Evolutionary conservation across 148 eudicot species (phyloP).

Genomic region (Vaccinium macrocarpon): DNA sequence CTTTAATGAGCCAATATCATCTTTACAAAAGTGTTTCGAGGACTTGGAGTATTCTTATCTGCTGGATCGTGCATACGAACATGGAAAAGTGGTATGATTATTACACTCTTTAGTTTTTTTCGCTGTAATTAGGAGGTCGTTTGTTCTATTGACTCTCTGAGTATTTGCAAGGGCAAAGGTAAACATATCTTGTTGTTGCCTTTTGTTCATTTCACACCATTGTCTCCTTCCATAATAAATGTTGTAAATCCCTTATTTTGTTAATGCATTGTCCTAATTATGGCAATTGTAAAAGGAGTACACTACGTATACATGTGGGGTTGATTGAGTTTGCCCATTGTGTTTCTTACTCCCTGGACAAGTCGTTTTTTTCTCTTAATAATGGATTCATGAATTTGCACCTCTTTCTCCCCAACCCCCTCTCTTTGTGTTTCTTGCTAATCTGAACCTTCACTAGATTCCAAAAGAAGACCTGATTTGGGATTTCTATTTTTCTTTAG

Average conservation of each 20-base stretch:
- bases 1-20: slow-evolving; percentile 94
- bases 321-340: neutral
- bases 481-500: neutral
- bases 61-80: slow-evolving; percentile 80
- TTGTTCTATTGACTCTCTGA: neutral
- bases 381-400: neutral
- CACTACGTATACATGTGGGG: neutral
- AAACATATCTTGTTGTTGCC: no score
- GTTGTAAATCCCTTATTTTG: no score
- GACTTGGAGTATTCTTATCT: slow-evolving; percentile 91
- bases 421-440: neutral
- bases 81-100: slow-evolving; percentile 70
- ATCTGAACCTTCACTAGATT: neutral
- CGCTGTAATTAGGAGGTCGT: neutral
- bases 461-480: neutral
- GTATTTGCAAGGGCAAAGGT: no score
- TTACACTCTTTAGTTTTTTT: neutral
- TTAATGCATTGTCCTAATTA: neutral
- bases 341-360: neutral
- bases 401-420: neutral
- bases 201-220: no score
- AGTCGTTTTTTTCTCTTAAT: neutral
- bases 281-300: neutral
- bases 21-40: slow-evolving; percentile 91
- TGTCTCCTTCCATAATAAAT: no score